Evolutionary conservation across 495 filamentous ascomycete genomes (phyloP), one percentile per base, ranked within the genome.

Genomic region (Hypoxylon fuscum): DNA sequence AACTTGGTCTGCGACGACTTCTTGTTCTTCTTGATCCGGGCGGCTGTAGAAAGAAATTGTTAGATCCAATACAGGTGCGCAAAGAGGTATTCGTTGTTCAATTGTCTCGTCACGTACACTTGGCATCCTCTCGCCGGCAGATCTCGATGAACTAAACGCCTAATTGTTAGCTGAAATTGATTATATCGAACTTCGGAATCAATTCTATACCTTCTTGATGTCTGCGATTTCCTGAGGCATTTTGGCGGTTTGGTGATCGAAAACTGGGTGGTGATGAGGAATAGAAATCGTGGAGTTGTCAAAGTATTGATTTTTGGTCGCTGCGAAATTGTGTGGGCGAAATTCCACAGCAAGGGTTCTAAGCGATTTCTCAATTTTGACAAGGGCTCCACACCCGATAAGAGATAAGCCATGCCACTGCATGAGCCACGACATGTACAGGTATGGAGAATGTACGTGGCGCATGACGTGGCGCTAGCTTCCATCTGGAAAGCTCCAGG

Each of bases 191-290:
- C 35, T 55, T 25, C 10, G 8, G 1, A 25, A 20, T 18, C 15
- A 32, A 42, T 12, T 34, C 63, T 68, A 48, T 71, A 84, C 83
- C 76, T 83, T 80, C 91, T 98, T 99, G 89, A 99, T 97, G 74
- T 98, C 96, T 74, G 88, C 90, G 79, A 98, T 88, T 93, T 98
- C 93, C 72, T 87, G 85, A 88, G 95, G 95, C 95, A 99, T 99
- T 76, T 84, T 87, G 79, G 64, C 77, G 58, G 57, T 51, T 38
- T 27, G 44, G 35, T 71, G 44, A 50, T 46, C 37, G 48, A 47
- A 17, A 45, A 52, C 42, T 62, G 57, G 53, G 53, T 72, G 60
- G 50, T 64, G 71, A 63, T 67, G 62, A 61, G 64, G 56, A 50
- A 48, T 48, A 38, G 60, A 62, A 63, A 55, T 72, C 45, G 38